Conservation (phyloP, 2,329 filamentous ascomycete species). For the Nemania sp. region DNA sequence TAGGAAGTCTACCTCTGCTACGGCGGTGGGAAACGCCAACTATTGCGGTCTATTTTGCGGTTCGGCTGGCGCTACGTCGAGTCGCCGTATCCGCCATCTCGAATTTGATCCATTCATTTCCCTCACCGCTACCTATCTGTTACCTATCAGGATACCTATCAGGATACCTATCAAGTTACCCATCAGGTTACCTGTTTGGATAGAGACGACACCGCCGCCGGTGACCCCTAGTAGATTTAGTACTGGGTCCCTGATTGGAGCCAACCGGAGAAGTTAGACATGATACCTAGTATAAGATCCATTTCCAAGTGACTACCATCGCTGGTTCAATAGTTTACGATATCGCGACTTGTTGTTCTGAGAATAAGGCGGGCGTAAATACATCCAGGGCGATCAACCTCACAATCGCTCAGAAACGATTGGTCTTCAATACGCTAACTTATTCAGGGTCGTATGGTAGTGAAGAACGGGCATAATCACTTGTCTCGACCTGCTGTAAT, state of each 20-base stretch:
- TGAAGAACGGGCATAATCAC: too few species aligned
- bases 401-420: too few species aligned
- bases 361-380: background rate
- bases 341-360: background rate
- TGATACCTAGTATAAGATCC: background rate
- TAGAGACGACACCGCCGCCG: too few species aligned
- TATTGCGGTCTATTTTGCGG: background rate
- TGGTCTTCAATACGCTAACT: too few species aligned
- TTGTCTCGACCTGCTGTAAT: too few species aligned
- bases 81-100: slow-evolving; percentile 4
- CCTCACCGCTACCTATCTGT: slow-evolving; percentile 6
- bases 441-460: too few species aligned
- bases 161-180: too few species aligned
- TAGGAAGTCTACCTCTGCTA: background rate
- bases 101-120: background rate
- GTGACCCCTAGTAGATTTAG: background rate
- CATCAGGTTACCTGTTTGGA: too few species aligned
- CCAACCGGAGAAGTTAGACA: background rate
- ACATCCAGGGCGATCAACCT: too few species aligned
- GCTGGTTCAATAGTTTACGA: too few species aligned
- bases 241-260: background rate
- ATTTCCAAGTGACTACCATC: background rate
- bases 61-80: background rate
- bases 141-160: too few species aligned
- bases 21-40: background rate